Evolutionary conservation across 768 basidiomycete genomes (phyloP), one percentile per base, ranked within the genome.

Genomic region (Hemileccinum impolitum): DNA sequence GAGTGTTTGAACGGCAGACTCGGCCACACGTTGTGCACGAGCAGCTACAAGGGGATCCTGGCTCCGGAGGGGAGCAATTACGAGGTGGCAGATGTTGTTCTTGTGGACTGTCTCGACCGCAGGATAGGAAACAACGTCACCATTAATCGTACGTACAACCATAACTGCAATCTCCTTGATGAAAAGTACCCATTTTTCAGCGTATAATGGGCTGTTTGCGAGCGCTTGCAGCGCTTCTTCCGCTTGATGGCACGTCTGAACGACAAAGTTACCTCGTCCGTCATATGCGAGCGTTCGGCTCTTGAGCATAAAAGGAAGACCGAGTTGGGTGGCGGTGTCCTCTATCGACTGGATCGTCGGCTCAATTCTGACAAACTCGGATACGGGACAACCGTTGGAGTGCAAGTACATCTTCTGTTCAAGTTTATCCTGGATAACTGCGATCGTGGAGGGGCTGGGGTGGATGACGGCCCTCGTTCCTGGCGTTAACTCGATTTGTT

Each of bases 211-310:
- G 2, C 90, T 74, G 48, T 84, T 75, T 3, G 74, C 77, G 13
- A 92, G 80, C 2, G 72, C 66, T 1, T 70, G 53, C 30, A 82
- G 73, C 1, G 81, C 78, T 15, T 81, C 73, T 40, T 72, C 68
- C 2, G 74, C 74, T 28, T 87, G 74, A 9, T 73, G 68, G 9
- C 77, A 52, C 15, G 80, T 72, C 17, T 76, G 75, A 25, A 98
- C 63, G 32, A 85, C 84, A 59, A 80, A 93, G 67, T 99, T 99
- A 6, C 96, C 96, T 49, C 92, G 76, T 3, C 96, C 96, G 62
- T 98, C 95, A 65, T 99, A 99, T 0, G 94, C 96, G 48, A 94
- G 72, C 0, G 90, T 95, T n/a, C 91, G 78, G 51, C 87, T 90
- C 72, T 99, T 98, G 52, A 99, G 78, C 94, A 99, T 96, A 41